Base-by-base conservation (phyloP, 2,329 filamentous ascomycete genomes). In the Penicillium hesseltinei region DNA sequence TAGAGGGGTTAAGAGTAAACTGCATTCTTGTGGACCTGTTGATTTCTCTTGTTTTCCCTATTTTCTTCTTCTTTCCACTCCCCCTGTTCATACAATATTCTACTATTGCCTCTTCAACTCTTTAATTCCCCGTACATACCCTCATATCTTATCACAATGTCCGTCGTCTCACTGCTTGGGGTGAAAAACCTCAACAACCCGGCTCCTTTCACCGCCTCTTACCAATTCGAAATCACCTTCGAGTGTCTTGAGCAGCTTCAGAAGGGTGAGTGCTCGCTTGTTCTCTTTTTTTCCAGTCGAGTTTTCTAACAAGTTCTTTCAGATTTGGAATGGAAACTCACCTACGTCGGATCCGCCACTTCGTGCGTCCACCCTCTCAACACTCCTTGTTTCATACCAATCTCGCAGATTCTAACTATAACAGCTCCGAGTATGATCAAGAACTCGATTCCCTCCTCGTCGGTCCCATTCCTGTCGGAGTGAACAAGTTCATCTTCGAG, bases 261-360 rank as follows among this genome's bases (percentile, higher is more conserved):
- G 74, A 97, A 97, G 79, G 92, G 92, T 92, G 76, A 51, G 62
- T 43, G n/a, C 27, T 23, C 21, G 13, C 1, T 13, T 25, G 3
- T 19, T 4, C 10, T 3, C 42, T 23, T 9, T 2, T 1, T 15
- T 19, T 10, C 1, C 15, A 15, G 39, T 31, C n/a, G 7, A 29
- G 35, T 47, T 62, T 49, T 25, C 60, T 68, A 56, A 68, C 64
- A 73, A 21, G 44, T 49, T 51, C 44, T 51, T 43, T 38, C 35
- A 96, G 94, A 99, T 79, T 87, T 99, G 61, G 94, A 99, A 79
- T 99, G 94, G 94, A 99, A 99, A 79, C 83, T 99, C 70, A 99
- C 92, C 75, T 99, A 99, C 70, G 94, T 99, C 73, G 95, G 94
- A 71, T 99, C 94, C 67, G 94, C 95, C 63, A 97, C 93, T 56